Evolutionary conservation across 2,329 filamentous ascomycete genomes (phyloP).

Genomic region (Cylindrodendrum hubeiense): DNA sequence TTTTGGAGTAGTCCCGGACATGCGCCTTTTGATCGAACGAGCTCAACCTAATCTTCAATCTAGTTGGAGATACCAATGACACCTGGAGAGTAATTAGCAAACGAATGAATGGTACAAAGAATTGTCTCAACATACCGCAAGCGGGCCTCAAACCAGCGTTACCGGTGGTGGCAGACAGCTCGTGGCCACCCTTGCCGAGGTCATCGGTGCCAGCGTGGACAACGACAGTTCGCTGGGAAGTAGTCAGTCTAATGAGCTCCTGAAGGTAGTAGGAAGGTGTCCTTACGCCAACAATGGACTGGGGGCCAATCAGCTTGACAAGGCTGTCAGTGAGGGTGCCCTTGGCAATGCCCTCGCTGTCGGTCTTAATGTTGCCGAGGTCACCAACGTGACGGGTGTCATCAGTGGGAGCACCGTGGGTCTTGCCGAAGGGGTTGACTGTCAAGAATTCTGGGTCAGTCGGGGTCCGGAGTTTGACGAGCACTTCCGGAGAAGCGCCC

Average conservation of each 20-base stretch:
- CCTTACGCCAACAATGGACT: conserved; percentile 92
- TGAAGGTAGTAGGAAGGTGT: not conserved
- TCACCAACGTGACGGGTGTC: conserved; percentile 94
- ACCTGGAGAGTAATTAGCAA: conserved; percentile 59
- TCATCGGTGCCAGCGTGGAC: conserved; percentile 97
- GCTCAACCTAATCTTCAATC: conserved; percentile 40
- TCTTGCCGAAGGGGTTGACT: conserved; percentile 98
- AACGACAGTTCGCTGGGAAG: conserved; percentile 85
- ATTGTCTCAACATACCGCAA: conserved; percentile 75
- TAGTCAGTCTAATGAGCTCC: conserved; percentile 14
- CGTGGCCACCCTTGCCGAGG: conserved; percentile 90
- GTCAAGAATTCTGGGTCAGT: conserved; percentile 27
- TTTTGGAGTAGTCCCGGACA: not conserved
- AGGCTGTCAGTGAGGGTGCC: conserved; percentile 84
- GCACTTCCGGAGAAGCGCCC: not conserved
- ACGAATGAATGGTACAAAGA: not conserved
- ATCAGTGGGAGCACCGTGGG: conserved; percentile 88
- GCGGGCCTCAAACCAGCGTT: conserved; percentile 94
- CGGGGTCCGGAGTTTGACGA: not conserved
- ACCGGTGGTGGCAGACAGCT: conserved; percentile 98
- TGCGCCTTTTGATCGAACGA: conserved; percentile 19
- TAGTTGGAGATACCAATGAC: conserved; percentile 91
- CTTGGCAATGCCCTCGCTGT: conserved; percentile 90
- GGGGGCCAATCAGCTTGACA: conserved; percentile 94
- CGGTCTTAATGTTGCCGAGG: conserved; percentile 96